phyloP scores from a whole-genome alignment of 2,329 filamentous ascomycete genomes.

The Boeremia exigua region DNA sequence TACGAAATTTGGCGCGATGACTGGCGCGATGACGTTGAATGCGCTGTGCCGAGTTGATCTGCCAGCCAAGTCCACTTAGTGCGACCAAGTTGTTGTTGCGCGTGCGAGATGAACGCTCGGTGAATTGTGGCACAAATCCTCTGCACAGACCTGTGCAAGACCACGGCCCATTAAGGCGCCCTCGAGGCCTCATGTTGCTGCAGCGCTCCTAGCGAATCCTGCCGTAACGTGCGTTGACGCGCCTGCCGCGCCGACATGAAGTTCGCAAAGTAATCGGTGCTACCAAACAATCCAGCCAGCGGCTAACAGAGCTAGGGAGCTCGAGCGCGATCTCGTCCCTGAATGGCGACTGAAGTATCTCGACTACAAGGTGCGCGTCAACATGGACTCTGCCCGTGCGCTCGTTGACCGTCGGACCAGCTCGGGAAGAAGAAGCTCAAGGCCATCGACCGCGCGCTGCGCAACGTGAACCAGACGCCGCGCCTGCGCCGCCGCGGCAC shows the following conservation, averaged over 20 bases:
- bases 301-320: conserved; percentile 61
- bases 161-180: not conserved
- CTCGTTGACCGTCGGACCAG: conserved; percentile 44
- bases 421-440: conserved; percentile 91
- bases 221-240: conserved; percentile 10
- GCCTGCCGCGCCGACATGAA: conserved; percentile 55
- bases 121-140: conserved; percentile 2
- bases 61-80: conserved; percentile 10
- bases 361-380: conserved; percentile 76
- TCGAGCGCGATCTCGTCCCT: conserved; percentile 86
- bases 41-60: not conserved
- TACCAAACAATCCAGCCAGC: not conserved
- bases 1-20: not conserved
- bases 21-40: not conserved
- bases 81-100: conserved; percentile 6
- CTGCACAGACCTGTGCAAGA: conserved; percentile 1
- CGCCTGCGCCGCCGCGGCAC: conserved; percentile 48
- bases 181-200: not conserved
- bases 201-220: not conserved
- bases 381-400: conserved; percentile 3
- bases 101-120: not conserved
- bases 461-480: conserved; percentile 62
- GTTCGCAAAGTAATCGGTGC: conserved; percentile 63
- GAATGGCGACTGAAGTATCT: conserved; percentile 96
- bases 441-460: conserved; percentile 74